phyloP scores from a whole-genome alignment of 2,329 filamentous ascomycete genomes.

The Beauveria bassiana region DNA sequence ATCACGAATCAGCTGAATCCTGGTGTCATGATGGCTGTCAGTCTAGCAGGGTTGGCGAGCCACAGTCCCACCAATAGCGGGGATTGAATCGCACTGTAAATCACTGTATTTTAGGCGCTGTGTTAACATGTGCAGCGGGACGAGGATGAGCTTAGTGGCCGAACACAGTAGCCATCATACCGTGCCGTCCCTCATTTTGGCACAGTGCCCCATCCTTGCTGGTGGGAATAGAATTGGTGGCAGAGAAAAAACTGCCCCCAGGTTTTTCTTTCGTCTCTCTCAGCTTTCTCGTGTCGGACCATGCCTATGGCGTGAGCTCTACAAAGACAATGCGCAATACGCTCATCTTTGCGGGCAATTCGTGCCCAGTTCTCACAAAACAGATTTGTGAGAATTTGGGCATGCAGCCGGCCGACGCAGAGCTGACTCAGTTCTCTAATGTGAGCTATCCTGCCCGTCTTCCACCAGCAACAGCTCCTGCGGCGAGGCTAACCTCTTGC shows the following conservation, averaged over 20 bases:
- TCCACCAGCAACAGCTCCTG: slow-evolving; percentile 1
- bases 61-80: slow-evolving; percentile 6
- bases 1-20: background rate
- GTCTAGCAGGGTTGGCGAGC: background rate
- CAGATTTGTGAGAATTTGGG: slow-evolving; percentile 63
- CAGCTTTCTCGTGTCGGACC: slow-evolving; percentile 16
- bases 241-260: slow-evolving; percentile 5
- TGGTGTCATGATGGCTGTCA: background rate
- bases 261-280: slow-evolving; percentile 17
- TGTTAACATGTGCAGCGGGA: background rate
- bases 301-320: slow-evolving; percentile 18
- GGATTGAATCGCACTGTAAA: slow-evolving; percentile 7
- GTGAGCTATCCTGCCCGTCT: slow-evolving; percentile 35
- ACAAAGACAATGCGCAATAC: slow-evolving; percentile 55
- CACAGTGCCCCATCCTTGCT: slow-evolving; percentile 1
- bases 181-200: background rate
- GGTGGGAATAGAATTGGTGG: background rate
- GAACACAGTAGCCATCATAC: background rate
- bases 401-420: slow-evolving; percentile 55
- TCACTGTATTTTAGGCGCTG: slow-evolving; percentile 1
- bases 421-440: slow-evolving; percentile 65
- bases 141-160: background rate
- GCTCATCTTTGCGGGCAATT: slow-evolving; percentile 60
- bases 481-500: slow-evolving; percentile 13
- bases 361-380: slow-evolving; percentile 54